Evolutionary conservation across 441 rosid species (phyloP).

Genomic region (Euphorbia schlechtendalii): DNA sequence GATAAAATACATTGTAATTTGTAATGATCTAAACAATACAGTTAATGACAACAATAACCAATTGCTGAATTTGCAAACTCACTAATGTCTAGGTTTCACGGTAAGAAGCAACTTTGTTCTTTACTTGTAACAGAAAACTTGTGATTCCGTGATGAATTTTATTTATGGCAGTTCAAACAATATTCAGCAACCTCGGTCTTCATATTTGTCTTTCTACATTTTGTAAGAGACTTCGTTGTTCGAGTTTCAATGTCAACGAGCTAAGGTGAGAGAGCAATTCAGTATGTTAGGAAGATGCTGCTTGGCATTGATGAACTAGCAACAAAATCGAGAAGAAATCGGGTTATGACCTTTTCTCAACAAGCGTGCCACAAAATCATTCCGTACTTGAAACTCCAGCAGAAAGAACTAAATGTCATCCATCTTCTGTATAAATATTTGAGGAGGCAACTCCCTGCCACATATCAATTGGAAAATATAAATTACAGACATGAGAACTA

Average conservation of each 20-base stretch:
- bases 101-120: no score
- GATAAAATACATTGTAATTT: no score
- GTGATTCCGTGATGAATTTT: no score
- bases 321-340: background rate
- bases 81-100: no score
- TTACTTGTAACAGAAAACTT: no score
- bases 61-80: background rate
- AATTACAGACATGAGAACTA: background rate
- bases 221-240: background rate
- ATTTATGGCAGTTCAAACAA: no score
- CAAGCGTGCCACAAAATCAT: background rate
- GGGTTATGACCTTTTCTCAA: slow-evolving; percentile 8
- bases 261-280: background rate
- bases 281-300: background rate
- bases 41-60: background rate
- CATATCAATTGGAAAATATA: background rate
- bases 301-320: background rate
- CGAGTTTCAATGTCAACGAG: background rate
- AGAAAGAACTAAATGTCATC: slow-evolving; percentile 22
- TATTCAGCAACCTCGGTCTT: no score
- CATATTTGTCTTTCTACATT: background rate
- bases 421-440: slow-evolving; percentile 43
- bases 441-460: slow-evolving; percentile 52
- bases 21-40: background rate
- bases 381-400: slow-evolving; percentile 9